Conservation (phyloP, 2,329 filamentous ascomycete genomes). For the Coleophoma eucalyptorum region DNA sequence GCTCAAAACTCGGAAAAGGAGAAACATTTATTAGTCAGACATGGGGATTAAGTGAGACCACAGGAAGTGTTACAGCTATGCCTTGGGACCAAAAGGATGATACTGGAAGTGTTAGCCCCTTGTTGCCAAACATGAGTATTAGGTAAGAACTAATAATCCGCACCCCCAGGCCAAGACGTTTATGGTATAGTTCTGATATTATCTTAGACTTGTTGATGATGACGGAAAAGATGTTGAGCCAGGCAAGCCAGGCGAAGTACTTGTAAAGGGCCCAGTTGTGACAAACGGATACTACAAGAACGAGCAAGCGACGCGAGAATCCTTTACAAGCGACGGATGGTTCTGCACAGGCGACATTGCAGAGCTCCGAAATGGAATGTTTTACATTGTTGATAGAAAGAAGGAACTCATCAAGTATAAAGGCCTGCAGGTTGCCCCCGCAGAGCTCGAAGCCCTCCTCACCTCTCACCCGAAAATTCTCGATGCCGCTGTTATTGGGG, state of each 20-base stretch:
- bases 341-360: constrained; percentile 36
- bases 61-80: constrained; percentile 29
- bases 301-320: constrained; percentile 23
- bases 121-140: constrained; percentile 22
- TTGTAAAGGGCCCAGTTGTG: constrained; percentile 24
- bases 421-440: constrained; percentile 40
- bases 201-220: constrained; percentile 54
- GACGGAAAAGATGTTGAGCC: constrained; percentile 47
- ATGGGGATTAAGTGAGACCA: constrained; percentile 39
- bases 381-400: constrained; percentile 37
- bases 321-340: constrained; percentile 24
- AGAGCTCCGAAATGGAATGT: constrained; percentile 34
- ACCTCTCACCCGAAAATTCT: constrained; percentile 31
- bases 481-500: constrained; percentile 40
- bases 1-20: constrained; percentile 50
- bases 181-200: too few species aligned
- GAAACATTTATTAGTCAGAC: constrained; percentile 39
- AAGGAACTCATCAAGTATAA: constrained; percentile 42
- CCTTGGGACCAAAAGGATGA: constrained; percentile 9
- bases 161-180: too few species aligned
- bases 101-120: constrained; percentile 2
- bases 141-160: too few species aligned
- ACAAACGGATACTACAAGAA: constrained; percentile 33
- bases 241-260: constrained; percentile 19
- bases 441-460: constrained; percentile 39